Conservation (phyloP, 2,329 filamentous ascomycete genomes). For the Verticillium klebahnii region DNA sequence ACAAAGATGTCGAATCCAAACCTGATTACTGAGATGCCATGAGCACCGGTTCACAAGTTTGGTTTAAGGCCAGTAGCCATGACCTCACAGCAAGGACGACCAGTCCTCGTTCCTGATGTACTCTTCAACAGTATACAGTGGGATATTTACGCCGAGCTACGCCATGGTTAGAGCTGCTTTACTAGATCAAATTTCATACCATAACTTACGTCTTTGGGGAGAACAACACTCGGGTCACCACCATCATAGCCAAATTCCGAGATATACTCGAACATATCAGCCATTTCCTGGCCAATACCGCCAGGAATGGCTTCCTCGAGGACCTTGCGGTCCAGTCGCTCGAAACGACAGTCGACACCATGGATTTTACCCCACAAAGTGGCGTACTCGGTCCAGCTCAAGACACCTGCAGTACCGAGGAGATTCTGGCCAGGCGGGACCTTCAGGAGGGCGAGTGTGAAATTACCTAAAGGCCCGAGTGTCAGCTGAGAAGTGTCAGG, state of each 20-base stretch:
- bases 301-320: not conserved
- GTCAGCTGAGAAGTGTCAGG: not conserved
- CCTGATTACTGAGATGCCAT: too few species aligned
- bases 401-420: not conserved
- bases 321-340: not conserved
- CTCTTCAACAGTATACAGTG: too few species aligned
- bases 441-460: not conserved
- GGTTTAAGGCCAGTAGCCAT: too few species aligned
- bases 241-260: not conserved
- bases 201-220: not conserved
- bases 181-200: too few species aligned
- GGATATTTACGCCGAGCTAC: too few species aligned
- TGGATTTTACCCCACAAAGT: not conserved
- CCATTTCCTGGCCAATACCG: not conserved
- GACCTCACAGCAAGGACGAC: too few species aligned
- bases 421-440: not conserved
- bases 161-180: too few species aligned
- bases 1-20: too few species aligned
- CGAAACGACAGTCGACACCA: not conserved
- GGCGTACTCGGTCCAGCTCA: not conserved
- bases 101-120: too few species aligned
- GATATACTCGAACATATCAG: constrained; percentile 1
- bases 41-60: too few species aligned
- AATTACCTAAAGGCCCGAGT: not conserved
- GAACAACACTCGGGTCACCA: not conserved